These are phyloP conservation scores for Deuterostichococcus epilithicus DNA, from an alignment of 139 green algal genomes.

Conservation along the genomic window DNA sequence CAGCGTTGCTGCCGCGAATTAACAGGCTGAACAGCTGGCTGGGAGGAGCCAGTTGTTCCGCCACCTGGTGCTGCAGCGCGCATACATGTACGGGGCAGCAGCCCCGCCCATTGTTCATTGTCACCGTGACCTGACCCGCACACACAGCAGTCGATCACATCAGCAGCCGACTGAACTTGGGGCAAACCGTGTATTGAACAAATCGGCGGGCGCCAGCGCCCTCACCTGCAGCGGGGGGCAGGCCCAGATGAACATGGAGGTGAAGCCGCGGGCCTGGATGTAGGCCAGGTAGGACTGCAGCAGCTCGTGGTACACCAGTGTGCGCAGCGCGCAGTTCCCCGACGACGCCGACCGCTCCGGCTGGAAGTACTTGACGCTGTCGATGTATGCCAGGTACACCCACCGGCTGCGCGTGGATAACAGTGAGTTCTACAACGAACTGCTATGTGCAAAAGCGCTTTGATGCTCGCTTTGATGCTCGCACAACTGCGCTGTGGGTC, in stretches of 20 bases:
- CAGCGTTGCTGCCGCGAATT: too few species aligned
- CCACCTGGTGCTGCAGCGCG: background rate
- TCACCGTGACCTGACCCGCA: too few species aligned
- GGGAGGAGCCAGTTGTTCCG: too few species aligned
- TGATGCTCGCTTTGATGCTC: too few species aligned
- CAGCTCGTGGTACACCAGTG: conserved; percentile 96
- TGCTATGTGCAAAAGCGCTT: background rate
- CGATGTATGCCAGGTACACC: conserved; percentile 97
- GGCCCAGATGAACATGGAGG: conserved; percentile 98
- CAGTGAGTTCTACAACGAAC: background rate
- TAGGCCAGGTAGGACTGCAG: conserved; percentile 90
- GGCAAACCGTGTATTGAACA: background rate
- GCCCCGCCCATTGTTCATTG: background rate
- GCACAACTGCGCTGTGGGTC: too few species aligned
- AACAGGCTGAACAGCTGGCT: too few species aligned
- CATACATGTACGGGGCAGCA: background rate
- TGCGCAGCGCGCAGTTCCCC: conserved; percentile 72
- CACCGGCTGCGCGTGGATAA: conserved; percentile 28
- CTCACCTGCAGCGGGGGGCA: conserved; percentile 88
- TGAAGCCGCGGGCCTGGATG: conserved; percentile 79
- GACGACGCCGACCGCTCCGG: conserved; percentile 59
- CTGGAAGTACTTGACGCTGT: conserved; percentile 97
- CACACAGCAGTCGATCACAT: too few species aligned
- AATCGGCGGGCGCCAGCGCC: background rate
- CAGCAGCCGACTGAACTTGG: background rate